These are phyloP conservation scores for Artemisia annua DNA, from an alignment of 129 eudicot genomes.

Conservation along the genomic window DNA sequence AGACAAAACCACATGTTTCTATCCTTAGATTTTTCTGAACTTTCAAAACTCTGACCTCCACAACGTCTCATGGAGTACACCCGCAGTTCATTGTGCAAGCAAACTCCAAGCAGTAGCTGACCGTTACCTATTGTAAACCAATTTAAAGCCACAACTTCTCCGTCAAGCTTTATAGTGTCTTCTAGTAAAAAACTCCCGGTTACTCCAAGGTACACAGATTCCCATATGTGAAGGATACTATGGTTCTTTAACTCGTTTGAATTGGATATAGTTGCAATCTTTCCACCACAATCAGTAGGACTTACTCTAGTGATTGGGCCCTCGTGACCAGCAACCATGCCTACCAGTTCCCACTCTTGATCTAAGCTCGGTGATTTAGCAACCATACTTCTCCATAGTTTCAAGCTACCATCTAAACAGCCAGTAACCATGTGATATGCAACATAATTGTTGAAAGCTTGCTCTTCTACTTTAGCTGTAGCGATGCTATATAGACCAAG, in stretches of 20 bases:
- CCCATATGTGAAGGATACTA: conserved; percentile 64
- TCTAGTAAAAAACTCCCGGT: conserved; percentile 68
- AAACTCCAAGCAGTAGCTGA: conserved; percentile 67
- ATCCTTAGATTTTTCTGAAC: conserved; percentile 38
- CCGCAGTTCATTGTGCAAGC: conserved; percentile 67
- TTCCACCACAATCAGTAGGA: conserved; percentile 60
- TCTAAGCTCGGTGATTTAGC: conserved; percentile 30
- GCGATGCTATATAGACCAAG: conserved; percentile 37
- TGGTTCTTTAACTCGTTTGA: conserved; percentile 30
- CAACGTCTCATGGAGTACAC: conserved; percentile 55
- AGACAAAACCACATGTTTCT: conserved; percentile 69
- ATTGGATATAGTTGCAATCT: conserved; percentile 65
- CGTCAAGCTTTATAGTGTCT: conserved; percentile 64
- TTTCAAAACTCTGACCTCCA: conserved; percentile 44
- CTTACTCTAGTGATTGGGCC: conserved; percentile 56
- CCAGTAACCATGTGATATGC: conserved; percentile 84
- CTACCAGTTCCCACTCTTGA: conserved; percentile 80
- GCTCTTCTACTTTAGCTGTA: conserved; percentile 30
- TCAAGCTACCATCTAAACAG: conserved; percentile 65
- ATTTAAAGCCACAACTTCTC: conserved; percentile 52
- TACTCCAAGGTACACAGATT: conserved; percentile 53
- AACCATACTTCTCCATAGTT: conserved; percentile 73
- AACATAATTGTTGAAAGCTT: conserved; percentile 30
- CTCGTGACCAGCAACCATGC: conserved; percentile 47
- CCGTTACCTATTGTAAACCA: conserved; percentile 82